Percentiles rank a stretch among this genome's conserved stretches.
Evolutionary conservation across 192 early-diverging fungal species (phyloP).

Genomic region (Chytriomyces hyalinus): DNA sequence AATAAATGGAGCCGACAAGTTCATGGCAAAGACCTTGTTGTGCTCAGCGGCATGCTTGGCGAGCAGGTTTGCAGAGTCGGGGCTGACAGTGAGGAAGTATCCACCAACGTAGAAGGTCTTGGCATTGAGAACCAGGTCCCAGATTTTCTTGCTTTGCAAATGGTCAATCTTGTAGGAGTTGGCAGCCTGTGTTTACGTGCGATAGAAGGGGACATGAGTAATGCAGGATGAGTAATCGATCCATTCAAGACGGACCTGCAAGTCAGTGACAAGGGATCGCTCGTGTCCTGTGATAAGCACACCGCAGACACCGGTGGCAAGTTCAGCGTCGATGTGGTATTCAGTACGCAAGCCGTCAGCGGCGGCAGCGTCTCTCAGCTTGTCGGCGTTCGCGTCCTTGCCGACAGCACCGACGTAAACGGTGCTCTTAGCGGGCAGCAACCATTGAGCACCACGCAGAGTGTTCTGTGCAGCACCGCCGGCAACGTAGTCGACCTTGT

Average conservation of each 20-base stretch:
- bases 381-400: constrained; percentile 78
- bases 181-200: constrained; percentile 68
- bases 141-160: constrained; percentile 74
- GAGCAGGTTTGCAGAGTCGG: constrained; percentile 79
- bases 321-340: constrained; percentile 78
- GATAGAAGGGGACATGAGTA: neutral
- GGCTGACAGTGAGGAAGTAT: constrained; percentile 93
- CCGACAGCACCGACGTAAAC: constrained; percentile 95
- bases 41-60: constrained; percentile 86
- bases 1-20: constrained; percentile 96
- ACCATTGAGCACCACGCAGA: constrained; percentile 78
- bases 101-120: constrained; percentile 92
- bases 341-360: constrained; percentile 87
- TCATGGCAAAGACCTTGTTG: constrained; percentile 88
- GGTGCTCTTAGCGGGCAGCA: constrained; percentile 84
- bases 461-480: constrained; percentile 98
- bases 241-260: constrained; percentile 41
- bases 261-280: constrained; percentile 91
- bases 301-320: constrained; percentile 95
- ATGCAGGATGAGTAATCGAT: neutral
- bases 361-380: constrained; percentile 75
- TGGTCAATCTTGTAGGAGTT: constrained; percentile 81
- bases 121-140: constrained; percentile 85
- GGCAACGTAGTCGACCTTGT: constrained; percentile 80
- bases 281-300: constrained; percentile 90